Conservation (phyloP, 495 filamentous ascomycete genomes). For the Barbatosphaeria neglecta region DNA sequence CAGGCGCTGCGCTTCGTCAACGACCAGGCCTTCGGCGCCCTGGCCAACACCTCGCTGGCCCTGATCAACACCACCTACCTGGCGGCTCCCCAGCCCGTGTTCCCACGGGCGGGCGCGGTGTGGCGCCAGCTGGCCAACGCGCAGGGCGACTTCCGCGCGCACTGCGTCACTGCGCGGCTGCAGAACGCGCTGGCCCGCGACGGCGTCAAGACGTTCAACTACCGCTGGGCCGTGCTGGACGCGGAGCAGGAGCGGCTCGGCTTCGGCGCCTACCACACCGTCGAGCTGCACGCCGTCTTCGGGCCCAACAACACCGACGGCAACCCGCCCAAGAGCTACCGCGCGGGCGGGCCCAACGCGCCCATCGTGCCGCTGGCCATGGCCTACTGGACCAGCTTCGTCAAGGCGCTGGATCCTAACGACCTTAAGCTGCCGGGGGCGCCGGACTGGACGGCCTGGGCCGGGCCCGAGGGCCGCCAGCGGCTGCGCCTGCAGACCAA, state of each 20-base stretch:
- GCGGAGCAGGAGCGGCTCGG: constrained; percentile 24
- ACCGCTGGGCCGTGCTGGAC: constrained; percentile 44
- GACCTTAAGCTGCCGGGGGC: constrained; percentile 1
- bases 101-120: constrained; percentile 26
- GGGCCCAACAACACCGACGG: constrained; percentile 20
- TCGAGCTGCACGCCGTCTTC: constrained; percentile 45
- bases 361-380: constrained; percentile 37
- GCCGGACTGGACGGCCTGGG: constrained; percentile 2
- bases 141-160: constrained; percentile 48
- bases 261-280: constrained; percentile 36
- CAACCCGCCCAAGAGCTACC: constrained; percentile 31
- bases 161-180: constrained; percentile 40
- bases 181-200: constrained; percentile 22
- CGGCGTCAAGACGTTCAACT: constrained; percentile 37
- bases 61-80: constrained; percentile 38
- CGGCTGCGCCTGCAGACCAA: constrained; percentile 5
- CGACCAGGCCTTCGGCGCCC: constrained; percentile 34
- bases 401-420: constrained; percentile 40
- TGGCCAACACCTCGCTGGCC: constrained; percentile 27
- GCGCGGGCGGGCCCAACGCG: constrained; percentile 27
- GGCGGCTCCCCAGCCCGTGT: constrained; percentile 11
- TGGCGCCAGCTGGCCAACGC: constrained; percentile 41
- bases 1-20: constrained; percentile 30
- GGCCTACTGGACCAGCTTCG: constrained; percentile 45
- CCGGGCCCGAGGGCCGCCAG: constrained; percentile 1